Percentiles rank a stretch among this genome's conserved stretches.
Evolutionary conservation across 768 basidiomycete genomes (phyloP).

Genomic region (Hydnomerulius pinastri): DNA sequence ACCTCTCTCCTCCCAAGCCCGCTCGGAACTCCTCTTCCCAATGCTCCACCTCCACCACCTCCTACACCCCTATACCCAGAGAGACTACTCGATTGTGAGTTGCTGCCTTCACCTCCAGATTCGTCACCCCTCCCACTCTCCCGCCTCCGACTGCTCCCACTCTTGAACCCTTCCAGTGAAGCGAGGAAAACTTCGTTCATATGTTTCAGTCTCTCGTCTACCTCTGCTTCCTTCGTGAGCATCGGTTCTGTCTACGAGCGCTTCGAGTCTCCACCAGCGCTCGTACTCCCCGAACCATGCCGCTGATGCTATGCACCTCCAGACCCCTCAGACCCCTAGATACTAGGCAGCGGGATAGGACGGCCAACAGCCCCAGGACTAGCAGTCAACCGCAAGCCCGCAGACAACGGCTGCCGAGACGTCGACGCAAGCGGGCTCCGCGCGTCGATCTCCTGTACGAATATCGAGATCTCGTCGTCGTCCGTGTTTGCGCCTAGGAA

Average conservation of each 20-base stretch:
- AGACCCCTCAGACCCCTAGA: neutral
- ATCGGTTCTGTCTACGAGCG: slow-evolving; percentile 41
- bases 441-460: slow-evolving; percentile 69
- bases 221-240: no score
- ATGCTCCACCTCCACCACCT: neutral
- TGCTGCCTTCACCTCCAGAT: no score
- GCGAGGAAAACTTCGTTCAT: no score
- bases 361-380: neutral
- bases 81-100: slow-evolving; percentile 12
- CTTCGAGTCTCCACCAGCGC: slow-evolving; percentile 6
- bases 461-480: no score
- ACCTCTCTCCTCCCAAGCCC: neutral
- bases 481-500: slow-evolving; percentile 50
- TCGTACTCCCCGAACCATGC: slow-evolving; percentile 13
- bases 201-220: no score
- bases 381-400: neutral
- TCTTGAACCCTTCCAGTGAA: no score
- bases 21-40: neutral
- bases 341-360: neutral
- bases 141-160: no score
- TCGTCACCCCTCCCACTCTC: no score
- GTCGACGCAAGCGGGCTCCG: slow-evolving; percentile 52
- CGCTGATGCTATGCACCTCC: slow-evolving; percentile 6
- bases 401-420: neutral
- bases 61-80: slow-evolving; percentile 47